A percentile compares a stretch with the other conserved stretches of the same genome.
phyloP scores from a whole-genome alignment of 2,329 filamentous ascomycete genomes.

The Fusarium sp. region DNA sequence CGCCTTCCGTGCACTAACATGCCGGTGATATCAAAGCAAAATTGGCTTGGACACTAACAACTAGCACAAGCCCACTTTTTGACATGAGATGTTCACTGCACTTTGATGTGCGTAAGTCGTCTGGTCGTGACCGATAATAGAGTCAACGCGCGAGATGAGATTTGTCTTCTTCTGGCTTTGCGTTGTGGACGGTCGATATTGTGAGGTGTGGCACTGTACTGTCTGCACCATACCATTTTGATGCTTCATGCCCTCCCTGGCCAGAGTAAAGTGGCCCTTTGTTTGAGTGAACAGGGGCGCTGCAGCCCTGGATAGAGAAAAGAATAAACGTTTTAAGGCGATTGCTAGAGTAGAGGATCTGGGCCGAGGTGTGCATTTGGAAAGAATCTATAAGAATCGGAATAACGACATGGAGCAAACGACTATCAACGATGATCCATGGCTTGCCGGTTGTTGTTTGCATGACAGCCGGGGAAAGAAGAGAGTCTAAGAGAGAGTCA shows the following conservation, averaged over 20 bases:
- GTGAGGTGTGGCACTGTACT: conserved; percentile 24
- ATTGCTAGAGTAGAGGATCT: conserved; percentile 1
- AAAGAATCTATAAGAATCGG: conserved; percentile 14
- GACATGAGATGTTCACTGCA: conserved; percentile 14
- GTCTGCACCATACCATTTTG: not conserved
- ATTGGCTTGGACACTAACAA: conserved; percentile 14
- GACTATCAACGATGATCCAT: conserved; percentile 28
- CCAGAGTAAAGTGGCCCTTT: conserved; percentile 32
- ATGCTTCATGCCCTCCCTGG: conserved; percentile 33
- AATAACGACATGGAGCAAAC: conserved; percentile 33
- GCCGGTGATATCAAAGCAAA: conserved; percentile 27
- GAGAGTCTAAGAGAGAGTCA: not conserved
- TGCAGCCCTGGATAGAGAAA: conserved; percentile 23
- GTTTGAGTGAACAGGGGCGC: conserved; percentile 33
- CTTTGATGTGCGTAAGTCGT: not conserved
- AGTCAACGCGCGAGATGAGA: conserved; percentile 23
- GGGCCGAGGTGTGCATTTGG: conserved; percentile 15
- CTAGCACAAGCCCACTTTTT: conserved; percentile 21
- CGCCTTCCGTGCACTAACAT: conserved; percentile 26
- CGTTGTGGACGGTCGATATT: conserved; percentile 5
- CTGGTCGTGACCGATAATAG: not conserved
- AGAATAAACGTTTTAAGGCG: conserved; percentile 4
- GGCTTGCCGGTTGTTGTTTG: conserved; percentile 22
- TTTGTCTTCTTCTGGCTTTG: conserved; percentile 29
- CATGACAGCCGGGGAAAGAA: not conserved